Percentiles rank a stretch among this genome's conserved stretches.
These are phyloP conservation scores for Fusarium continuum DNA, from an alignment of 2,329 filamentous ascomycete genomes.

Conservation along the genomic window DNA sequence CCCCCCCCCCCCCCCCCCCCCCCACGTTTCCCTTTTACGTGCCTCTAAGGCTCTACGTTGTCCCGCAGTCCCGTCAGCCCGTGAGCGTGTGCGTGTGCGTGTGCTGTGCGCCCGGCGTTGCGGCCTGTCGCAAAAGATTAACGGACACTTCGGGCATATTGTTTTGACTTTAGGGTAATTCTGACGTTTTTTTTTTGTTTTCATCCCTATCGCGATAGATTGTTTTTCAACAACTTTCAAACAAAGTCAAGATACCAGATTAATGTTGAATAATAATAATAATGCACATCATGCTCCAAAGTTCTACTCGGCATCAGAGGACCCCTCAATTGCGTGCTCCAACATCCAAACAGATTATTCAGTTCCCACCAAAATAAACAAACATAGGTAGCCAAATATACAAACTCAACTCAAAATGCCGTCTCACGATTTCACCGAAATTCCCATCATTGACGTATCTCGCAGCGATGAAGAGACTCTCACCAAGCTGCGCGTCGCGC, in stretches of 20 bases:
- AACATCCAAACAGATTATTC: neutral
- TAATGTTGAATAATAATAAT: no score
- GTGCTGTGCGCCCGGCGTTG: no score
- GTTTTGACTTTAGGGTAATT: no score
- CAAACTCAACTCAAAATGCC: neutral
- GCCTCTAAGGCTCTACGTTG: no score
- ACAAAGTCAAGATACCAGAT: neutral
- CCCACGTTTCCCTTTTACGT: no score
- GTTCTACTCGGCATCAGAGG: neutral
- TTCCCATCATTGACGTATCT: conserved; percentile 61
- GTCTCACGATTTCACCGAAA: conserved; percentile 47
- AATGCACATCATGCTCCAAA: neutral
- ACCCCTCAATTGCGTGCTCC: neutral
- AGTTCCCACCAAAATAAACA: neutral
- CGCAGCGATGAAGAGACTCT: conserved; percentile 54
- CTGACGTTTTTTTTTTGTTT: neutral
- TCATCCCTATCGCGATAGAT: no score
- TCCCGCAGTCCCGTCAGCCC: no score
- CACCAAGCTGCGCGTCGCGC: conserved; percentile 54
- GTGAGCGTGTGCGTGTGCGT: no score
- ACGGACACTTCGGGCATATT: no score
- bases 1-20: no score
- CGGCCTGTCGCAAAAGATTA: no score
- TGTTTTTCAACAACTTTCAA: neutral
- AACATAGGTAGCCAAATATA: neutral